Conservation (phyloP, 345 rosid species). For the Sonneratia alba region DNA sequence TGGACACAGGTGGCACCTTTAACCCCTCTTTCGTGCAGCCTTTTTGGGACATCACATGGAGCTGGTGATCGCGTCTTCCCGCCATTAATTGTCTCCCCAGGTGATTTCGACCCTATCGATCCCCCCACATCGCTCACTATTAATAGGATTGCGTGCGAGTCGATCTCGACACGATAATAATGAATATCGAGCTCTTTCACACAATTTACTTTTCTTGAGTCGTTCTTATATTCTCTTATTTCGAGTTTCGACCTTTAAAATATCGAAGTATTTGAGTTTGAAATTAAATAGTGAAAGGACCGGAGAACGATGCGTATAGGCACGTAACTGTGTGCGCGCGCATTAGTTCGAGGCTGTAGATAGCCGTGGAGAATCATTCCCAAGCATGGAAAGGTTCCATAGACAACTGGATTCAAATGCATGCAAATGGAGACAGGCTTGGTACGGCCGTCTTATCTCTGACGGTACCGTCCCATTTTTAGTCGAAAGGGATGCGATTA, state of each 20-base stretch:
- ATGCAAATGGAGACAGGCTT: no score
- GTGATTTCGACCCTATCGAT: neutral
- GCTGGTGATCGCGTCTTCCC: slow-evolving; percentile 5
- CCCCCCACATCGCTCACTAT: neutral
- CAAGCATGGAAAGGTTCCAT: neutral
- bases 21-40: neutral
- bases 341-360: neutral
- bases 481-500: neutral
- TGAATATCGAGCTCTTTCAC: no score
- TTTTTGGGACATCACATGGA: slow-evolving; percentile 20
- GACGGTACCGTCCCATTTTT: neutral
- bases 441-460: no score
- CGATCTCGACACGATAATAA: neutral
- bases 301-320: neutral
- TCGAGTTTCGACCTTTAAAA: no score
- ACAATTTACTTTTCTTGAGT: no score
- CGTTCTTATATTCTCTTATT: no score
- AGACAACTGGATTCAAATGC: no score
- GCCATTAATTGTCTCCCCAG: neutral
- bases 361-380: neutral
- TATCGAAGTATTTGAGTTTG: no score
- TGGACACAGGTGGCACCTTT: slow-evolving; percentile 11
- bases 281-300: no score
- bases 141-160: neutral
- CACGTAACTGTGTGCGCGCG: no score